A percentile compares a stretch with the other conserved stretches of the same genome.
phyloP scores from a whole-genome alignment of 1,284 basidiomycete species.

The Trametes sp. region DNA sequence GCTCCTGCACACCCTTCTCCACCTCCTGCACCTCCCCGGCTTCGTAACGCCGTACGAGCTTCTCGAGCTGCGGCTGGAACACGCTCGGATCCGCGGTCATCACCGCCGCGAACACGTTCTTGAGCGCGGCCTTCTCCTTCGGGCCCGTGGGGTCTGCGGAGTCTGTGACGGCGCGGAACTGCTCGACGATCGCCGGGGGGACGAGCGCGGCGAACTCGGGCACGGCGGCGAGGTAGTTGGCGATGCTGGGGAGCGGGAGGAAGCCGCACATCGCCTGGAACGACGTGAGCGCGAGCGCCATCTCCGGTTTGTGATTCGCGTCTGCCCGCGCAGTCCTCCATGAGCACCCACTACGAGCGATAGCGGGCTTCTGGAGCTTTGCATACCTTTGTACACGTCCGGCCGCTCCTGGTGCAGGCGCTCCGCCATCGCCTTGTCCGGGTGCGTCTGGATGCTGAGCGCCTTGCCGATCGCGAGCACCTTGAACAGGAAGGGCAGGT shows the following conservation, averaged over 20 bases:
- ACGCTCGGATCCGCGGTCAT: conserved; percentile 74
- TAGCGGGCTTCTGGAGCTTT: too few species aligned
- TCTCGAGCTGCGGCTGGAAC: conserved; percentile 63
- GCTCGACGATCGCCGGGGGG: conserved; percentile 57
- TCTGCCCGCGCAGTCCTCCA: conserved; percentile 54
- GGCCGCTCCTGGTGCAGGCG: conserved; percentile 78
- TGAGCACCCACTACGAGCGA: neutral
- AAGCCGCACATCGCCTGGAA: conserved; percentile 96
- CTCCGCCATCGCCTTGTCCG: conserved; percentile 90
- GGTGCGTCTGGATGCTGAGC: conserved; percentile 96
- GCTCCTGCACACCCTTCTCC: conserved; percentile 61
- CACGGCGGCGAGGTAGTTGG: conserved; percentile 69
- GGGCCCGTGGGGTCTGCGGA: conserved; percentile 52
- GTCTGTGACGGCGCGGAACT: conserved; percentile 56
- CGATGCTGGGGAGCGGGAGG: conserved; percentile 79
- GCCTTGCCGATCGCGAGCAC: conserved; percentile 94
- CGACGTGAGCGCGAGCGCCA: conserved; percentile 94
- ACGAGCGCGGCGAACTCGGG: conserved; percentile 85
- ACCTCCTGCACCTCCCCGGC: conserved; percentile 48
- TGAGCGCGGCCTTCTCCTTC: conserved; percentile 68
- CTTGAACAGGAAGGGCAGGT: conserved; percentile 94
- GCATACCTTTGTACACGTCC: conserved; percentile 59
- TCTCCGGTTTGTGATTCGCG: conserved; percentile 96
- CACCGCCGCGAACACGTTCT: conserved; percentile 80
- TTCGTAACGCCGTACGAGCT: conserved; percentile 72